Evolutionary conservation across 2,329 filamentous ascomycete species (phyloP).

Genomic region (Xylariaceae sp.): DNA sequence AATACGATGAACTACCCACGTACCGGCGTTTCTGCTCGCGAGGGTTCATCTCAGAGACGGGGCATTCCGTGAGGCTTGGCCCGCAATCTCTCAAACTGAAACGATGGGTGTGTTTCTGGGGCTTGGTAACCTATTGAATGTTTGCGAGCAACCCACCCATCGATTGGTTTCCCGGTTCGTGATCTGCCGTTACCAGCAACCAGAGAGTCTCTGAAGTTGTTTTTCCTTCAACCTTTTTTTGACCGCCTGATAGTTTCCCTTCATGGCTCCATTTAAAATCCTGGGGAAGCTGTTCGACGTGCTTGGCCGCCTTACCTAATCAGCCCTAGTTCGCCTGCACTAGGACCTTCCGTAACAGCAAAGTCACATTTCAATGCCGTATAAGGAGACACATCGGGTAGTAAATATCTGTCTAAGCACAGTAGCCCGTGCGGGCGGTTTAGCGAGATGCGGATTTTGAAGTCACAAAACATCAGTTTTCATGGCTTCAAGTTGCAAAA

Average conservation of each 20-base stretch:
- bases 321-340: slow-evolving; percentile 10
- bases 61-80: neutral
- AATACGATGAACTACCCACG: neutral
- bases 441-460: no score
- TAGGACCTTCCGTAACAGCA: neutral
- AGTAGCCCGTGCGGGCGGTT: no score
- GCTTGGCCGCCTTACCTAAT: slow-evolving; percentile 13
- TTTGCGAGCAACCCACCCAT: slow-evolving; percentile 10
- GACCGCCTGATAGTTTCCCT: slow-evolving; percentile 10
- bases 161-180: slow-evolving; percentile 6
- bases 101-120: slow-evolving; percentile 10
- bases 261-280: slow-evolving; percentile 7
- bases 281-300: slow-evolving; percentile 16
- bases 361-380: neutral
- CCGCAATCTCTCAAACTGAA: slow-evolving; percentile 5
- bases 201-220: no score
- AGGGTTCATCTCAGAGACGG: neutral
- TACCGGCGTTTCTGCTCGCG: neutral
- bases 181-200: slow-evolving; percentile 9
- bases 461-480: no score
- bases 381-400: neutral
- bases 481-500: no score
- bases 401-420: no score
- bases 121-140: neutral
- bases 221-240: neutral